Base-by-base conservation (phyloP, 495 filamentous ascomycete genomes). In the Lasiosphaeria ovina region DNA sequence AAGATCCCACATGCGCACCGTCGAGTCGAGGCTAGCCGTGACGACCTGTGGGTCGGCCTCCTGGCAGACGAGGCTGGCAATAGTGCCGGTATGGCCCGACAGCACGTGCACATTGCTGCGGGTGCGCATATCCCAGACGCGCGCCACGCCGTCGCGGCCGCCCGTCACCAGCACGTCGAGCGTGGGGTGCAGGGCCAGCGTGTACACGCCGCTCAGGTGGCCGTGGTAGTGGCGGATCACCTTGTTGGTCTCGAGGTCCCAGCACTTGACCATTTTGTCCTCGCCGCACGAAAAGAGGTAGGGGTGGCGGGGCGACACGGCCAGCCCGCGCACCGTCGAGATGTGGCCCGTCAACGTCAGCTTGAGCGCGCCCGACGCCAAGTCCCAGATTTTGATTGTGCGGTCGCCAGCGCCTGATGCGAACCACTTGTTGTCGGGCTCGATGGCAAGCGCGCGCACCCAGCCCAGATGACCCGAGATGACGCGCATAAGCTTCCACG, bases 181-280 rank as follows among this genome's bases (percentile, higher is more conserved):
- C 8, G 91, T 96, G 7, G 95, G 95, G 67, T 99, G 95, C 3
- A 98, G 78, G 2, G 87, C 82, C 4, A 99, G 79, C 1, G 93
- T 91, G 76, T 98, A 98, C 4, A 99, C 95, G 64, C 95, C 95
- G 62, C 90, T 95, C 4, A 99, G 79, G 76, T 99, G 95, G 16
- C 95, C 95, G 76, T 99, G 95, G 74, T 98, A 98, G 74, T 99
- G 93, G 36, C 94, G 84, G 66, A 99, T 99, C 57, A 99, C 95
- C 75, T 96, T 96, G 74, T 99, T 99, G 7, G 91, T 94, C 71
- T 99, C 95, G 65, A 99, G 74, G 78, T 99, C 95, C 95, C 95
- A 99, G 78, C 95, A 98, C 76, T 98, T 98, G 40, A 99, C 95
- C 92, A 96, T 97, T 82, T 99, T 99, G 73, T 99, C 95, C 74